A percentile compares a stretch with the other conserved stretches of the same genome.
phyloP scores from a whole-genome alignment of 495 filamentous ascomycete genomes.

The Penicillium cosmopolitanum region DNA sequence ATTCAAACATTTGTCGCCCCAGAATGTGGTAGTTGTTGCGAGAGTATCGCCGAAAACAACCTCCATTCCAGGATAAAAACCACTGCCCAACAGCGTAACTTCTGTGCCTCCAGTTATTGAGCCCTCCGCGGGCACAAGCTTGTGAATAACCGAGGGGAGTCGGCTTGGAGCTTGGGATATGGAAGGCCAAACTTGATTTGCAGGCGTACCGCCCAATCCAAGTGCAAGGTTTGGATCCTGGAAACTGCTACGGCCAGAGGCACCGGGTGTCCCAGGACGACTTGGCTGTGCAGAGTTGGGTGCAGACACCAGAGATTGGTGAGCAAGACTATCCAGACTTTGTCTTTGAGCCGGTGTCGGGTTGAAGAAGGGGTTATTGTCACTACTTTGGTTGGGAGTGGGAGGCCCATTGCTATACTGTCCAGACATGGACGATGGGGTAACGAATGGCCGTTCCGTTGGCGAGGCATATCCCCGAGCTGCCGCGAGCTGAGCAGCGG shows the following conservation, averaged over 20 bases:
- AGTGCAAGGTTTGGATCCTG: slow-evolving; percentile 41
- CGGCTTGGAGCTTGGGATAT: slow-evolving; percentile 44
- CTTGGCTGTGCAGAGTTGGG: slow-evolving; percentile 65
- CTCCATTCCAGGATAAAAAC: slow-evolving; percentile 77
- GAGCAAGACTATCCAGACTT: slow-evolving; percentile 60
- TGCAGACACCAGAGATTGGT: slow-evolving; percentile 65
- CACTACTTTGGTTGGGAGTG: slow-evolving; percentile 62
- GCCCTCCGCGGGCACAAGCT: slow-evolving; percentile 80
- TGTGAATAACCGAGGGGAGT: slow-evolving; percentile 66
- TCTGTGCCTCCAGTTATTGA: slow-evolving; percentile 82
- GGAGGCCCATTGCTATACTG: slow-evolving; percentile 62
- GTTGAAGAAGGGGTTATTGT: slow-evolving; percentile 56
- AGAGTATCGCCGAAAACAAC: slow-evolving; percentile 82
- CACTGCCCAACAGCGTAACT: slow-evolving; percentile 78
- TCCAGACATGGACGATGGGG: slow-evolving; percentile 47
- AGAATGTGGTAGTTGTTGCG: slow-evolving; percentile 80
- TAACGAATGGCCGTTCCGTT: slow-evolving; percentile 50
- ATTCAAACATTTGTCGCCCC: slow-evolving; percentile 81
- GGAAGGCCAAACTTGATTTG: slow-evolving; percentile 46
- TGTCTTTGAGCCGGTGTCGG: slow-evolving; percentile 48
- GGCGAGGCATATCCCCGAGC: slow-evolving; percentile 49
- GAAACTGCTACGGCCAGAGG: slow-evolving; percentile 49
- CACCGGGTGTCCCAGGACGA: slow-evolving; percentile 48
- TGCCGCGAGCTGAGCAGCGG: slow-evolving; percentile 42
- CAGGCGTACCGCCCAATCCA: slow-evolving; percentile 35